These are phyloP conservation scores for Agastache rugosa DNA, from an alignment of 257 asterid genomes.

Conservation along the genomic window DNA sequence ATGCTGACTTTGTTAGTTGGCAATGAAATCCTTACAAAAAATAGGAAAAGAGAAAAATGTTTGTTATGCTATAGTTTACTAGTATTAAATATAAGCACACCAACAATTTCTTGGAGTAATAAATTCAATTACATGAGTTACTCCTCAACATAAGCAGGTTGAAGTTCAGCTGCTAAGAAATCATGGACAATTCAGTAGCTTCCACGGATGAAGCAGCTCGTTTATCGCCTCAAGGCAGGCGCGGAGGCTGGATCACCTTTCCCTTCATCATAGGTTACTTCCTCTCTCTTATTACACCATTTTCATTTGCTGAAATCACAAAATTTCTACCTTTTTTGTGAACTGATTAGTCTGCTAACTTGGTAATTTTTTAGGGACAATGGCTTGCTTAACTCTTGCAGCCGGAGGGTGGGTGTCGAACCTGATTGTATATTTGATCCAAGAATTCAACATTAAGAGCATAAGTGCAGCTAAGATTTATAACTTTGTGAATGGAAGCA, in stretches of 20 bases:
- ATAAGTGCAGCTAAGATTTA: constrained; percentile 76
- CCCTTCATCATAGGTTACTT: constrained; percentile 60
- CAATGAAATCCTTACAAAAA: constrained; percentile 25
- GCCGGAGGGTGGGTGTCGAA: constrained; percentile 77
- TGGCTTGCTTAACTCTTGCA: constrained; percentile 64
- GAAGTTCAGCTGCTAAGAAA: constrained; percentile 14
- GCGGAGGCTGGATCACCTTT: constrained; percentile 67
- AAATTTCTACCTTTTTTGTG: not conserved
- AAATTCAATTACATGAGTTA: not conserved
- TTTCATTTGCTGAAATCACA: not conserved
- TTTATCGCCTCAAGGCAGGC: constrained; percentile 21
- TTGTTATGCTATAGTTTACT: constrained; percentile 4
- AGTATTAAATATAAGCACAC: constrained; percentile 14
- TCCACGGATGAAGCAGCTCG: constrained; percentile 37
- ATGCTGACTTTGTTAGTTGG: constrained; percentile 42
- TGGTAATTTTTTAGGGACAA: constrained; percentile 47
- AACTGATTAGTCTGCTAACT: constrained; percentile 17
- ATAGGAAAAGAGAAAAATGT: not conserved
- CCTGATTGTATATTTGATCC: constrained; percentile 73
- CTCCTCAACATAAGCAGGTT: constrained; percentile 24
- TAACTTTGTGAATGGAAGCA: constrained; percentile 73
- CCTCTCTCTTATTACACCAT: not conserved
- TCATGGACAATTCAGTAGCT: constrained; percentile 38
- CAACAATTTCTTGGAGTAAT: constrained; percentile 16
- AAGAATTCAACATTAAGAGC: constrained; percentile 77